Evolutionary conservation across 1,284 basidiomycete species (phyloP), one percentile per base, ranked within the genome.

Genomic region (Caloboletus firmus): DNA sequence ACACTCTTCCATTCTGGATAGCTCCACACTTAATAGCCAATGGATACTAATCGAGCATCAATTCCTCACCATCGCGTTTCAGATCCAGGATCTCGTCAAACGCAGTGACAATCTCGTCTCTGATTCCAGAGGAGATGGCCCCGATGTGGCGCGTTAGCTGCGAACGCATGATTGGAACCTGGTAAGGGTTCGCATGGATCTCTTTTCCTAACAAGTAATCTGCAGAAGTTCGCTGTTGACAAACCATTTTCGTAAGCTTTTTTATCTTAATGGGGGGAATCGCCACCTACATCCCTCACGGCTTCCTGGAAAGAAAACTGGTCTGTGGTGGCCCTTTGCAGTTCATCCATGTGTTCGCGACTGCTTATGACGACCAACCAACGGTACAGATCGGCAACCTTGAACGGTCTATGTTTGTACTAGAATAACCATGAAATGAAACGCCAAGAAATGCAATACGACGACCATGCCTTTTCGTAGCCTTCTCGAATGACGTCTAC

Each of bases 331-430:
- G 74, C 72, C 30, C 62, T 74, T 11, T 67, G 63, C 6, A 82
- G 28, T 36, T 82, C 79, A 2, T 79, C 73, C 11, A 78, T 61
- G 22, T 73, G 59, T 26, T 72, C 62, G 0, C 61, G 66, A 11
- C 69, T 72, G 41, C 62, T 72, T 2, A 78, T 53, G 28, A 80
- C 43, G 17, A 81, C 69, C 0, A 72, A 49, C 79, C 79, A 81
- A 26, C 62, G 60, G 31, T 66, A 63, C 4, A 70, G 51, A 0
- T 68, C 60, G 0, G 78, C 63, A 11, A 82, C 55, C 56, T 78
- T 79, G 69, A 79, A 81, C 5, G 68, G 58, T 0, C 51, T 56
- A 11, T 65, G 64, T 6, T 67, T 71, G 56, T 74, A 70, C 76
- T 77, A 12, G 10, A 28, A 31, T 5, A 26, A 28, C 12, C 3